A percentile compares a stretch with the other conserved stretches of the same genome.
Conservation (phyloP, 1,284 basidiomycete genomes). For the Sporisorium scitamineum region DNA sequence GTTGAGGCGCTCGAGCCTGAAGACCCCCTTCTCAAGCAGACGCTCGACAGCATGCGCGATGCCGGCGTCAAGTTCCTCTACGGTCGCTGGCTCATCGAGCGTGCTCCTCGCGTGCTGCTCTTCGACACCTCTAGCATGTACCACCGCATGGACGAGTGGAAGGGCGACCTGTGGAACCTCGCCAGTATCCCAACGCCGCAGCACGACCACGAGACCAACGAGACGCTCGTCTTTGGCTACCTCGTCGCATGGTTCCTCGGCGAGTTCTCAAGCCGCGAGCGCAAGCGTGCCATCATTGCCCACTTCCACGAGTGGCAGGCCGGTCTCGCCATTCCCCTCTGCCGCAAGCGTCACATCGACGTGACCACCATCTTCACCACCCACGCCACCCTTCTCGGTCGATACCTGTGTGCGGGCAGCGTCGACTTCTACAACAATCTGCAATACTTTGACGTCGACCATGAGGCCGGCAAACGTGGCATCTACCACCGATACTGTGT, state of each 20-base stretch:
- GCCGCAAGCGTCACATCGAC: slow-evolving; percentile 95
- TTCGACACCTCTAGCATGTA: slow-evolving; percentile 94
- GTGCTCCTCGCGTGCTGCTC: slow-evolving; percentile 89
- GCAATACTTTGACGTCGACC: slow-evolving; percentile 98
- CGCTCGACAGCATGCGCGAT: slow-evolving; percentile 63
- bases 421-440: slow-evolving; percentile 99
- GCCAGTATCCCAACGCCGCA: slow-evolving; percentile 96
- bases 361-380: slow-evolving; percentile 95
- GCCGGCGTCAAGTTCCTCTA: slow-evolving; percentile 94
- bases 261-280: slow-evolving; percentile 86
- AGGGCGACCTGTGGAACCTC: slow-evolving; percentile 95
- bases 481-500: slow-evolving; percentile 94
- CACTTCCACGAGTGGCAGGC: slow-evolving; percentile 99
- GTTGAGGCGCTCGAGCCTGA: slow-evolving; percentile 90
- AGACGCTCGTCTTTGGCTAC: slow-evolving; percentile 99
- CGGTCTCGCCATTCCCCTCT: slow-evolving; percentile 93
- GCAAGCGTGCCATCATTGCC: slow-evolving; percentile 86
- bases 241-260: slow-evolving; percentile 99
- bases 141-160: slow-evolving; percentile 94
- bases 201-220: slow-evolving; percentile 96
- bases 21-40: slow-evolving; percentile 52
- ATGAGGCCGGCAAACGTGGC: slow-evolving; percentile 97
- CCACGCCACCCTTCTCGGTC: slow-evolving; percentile 96
- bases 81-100: slow-evolving; percentile 97
- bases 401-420: slow-evolving; percentile 95